Evolutionary conservation across 192 early-diverging fungal species (phyloP).

Genomic region (Neocallimastix lanati): DNA sequence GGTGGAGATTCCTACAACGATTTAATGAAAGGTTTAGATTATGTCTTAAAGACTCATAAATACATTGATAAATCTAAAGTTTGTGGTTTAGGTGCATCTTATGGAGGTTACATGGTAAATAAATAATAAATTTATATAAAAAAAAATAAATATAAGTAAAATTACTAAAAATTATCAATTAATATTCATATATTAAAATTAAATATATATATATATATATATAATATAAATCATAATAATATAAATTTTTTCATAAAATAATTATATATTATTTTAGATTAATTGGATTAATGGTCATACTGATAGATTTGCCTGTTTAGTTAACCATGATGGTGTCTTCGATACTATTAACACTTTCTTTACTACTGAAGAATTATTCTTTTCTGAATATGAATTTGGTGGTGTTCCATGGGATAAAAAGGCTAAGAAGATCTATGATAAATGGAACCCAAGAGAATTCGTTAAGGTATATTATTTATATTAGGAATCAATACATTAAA

Average conservation of each 20-base stretch:
- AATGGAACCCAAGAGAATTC: constrained; percentile 45
- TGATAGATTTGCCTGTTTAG: constrained; percentile 37
- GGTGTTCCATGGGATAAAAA: constrained; percentile 37
- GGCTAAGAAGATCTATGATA: constrained; percentile 29
- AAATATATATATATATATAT: too few species aligned
- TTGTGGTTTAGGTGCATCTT: constrained; percentile 48
- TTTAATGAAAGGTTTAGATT: constrained; percentile 49
- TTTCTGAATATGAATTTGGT: constrained; percentile 56
- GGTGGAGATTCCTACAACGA: constrained; percentile 58
- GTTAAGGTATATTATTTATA: too few species aligned
- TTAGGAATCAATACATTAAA: too few species aligned
- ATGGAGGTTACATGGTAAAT: constrained; percentile 71
- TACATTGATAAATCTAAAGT: constrained; percentile 31
- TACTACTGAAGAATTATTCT: constrained; percentile 62
- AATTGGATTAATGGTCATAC: constrained; percentile 72
- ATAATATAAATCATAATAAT: too few species aligned
- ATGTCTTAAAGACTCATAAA: constrained; percentile 22
- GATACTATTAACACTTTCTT: constrained; percentile 39
- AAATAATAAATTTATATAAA: too few species aligned
- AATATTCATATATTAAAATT: too few species aligned
- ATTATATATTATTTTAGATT: too few species aligned
- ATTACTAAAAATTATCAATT: too few species aligned
- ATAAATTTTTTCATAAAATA: too few species aligned
- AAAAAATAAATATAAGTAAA: too few species aligned
- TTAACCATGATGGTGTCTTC: constrained; percentile 62